These are phyloP conservation scores for Smallanthus sonchifolius DNA, from an alignment of 129 eudicot species.

Conservation along the genomic window DNA sequence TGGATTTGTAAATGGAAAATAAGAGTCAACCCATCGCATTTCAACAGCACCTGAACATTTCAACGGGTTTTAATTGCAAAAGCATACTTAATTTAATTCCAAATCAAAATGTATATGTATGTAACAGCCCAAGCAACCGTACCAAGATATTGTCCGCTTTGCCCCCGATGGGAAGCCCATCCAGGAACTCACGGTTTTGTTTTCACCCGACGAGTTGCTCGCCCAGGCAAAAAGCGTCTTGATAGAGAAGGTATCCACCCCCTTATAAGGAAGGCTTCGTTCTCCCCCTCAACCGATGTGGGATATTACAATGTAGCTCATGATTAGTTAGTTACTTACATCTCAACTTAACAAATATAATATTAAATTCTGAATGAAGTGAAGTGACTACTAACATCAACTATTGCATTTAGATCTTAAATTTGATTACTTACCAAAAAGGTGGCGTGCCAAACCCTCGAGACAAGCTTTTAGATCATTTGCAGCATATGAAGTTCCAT, in stretches of 20 bases:
- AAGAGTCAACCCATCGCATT: conserved; percentile 96
- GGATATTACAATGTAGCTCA: neutral
- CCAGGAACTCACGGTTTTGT: too few species aligned
- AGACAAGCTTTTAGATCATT: conserved; percentile 75
- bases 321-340: neutral
- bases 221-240: too few species aligned
- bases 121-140: too few species aligned
- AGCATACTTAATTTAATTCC: neutral
- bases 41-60: conserved; percentile 78
- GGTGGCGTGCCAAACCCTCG: conserved; percentile 86
- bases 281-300: too few species aligned
- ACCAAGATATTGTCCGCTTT: too few species aligned
- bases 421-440: conserved; percentile 51
- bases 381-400: neutral
- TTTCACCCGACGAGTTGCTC: too few species aligned
- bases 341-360: neutral
- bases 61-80: conserved; percentile 12
- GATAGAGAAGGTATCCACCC: too few species aligned
- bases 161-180: too few species aligned
- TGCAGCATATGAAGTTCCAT: conserved; percentile 71
- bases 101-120: neutral
- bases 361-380: neutral
- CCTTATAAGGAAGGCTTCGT: too few species aligned
- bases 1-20: conserved; percentile 87
- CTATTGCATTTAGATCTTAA: neutral